Base-by-base conservation (phyloP, 2,329 filamentous ascomycete species). In the Trichoderma polysporum region DNA sequence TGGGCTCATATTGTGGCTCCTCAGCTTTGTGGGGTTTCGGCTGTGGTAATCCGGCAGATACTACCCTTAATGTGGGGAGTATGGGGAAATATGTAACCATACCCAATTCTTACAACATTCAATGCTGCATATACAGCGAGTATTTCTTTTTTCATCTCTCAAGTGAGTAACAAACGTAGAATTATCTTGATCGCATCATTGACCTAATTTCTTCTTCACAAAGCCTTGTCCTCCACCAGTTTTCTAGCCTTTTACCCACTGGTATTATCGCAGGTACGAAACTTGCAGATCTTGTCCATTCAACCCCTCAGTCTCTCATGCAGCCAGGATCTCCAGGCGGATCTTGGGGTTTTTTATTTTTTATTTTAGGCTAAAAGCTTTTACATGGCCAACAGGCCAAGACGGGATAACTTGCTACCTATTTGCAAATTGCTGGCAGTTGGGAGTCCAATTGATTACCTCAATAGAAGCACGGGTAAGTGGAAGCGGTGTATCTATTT, bases 321-420 rank as follows among this genome's bases (percentile, higher is more conserved):
- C 27, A 25, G 49, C 60, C 49, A 63, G 31, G 33, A 45, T 63
- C 25, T 45, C 27, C 60, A 63, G 2, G 27, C 35, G 22, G 47
- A 62, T 41, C 25, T 54, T 63, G 35, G 4, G 19, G 17, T 31
- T n/a, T 45, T 3, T 22, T 19, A 9, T 50, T 35, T 10, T 31
- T 22, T 33, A 25, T 4, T 63, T 63, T 63, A 63, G 60, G 49
- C 60, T 63, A 63, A 63, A 63, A 7, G 25, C 35, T 33, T 45
- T 29, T 41, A n/a, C 33, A 27, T 63, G 35, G 25, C 25, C 37
- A 8, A 19, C 49, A 19, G 35, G 8, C 47, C 33, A 39, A 45
- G n/a, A 45, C n/a, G 19, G 9, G 22, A 22, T 10, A 53, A 41
- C 33, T 35, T 63, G 49, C 19, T 31, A n/a, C 13, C n/a, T 41